Evolutionary conservation across 805 yeast genomes (phyloP).

Genomic region (Grigorovia humatica): DNA sequence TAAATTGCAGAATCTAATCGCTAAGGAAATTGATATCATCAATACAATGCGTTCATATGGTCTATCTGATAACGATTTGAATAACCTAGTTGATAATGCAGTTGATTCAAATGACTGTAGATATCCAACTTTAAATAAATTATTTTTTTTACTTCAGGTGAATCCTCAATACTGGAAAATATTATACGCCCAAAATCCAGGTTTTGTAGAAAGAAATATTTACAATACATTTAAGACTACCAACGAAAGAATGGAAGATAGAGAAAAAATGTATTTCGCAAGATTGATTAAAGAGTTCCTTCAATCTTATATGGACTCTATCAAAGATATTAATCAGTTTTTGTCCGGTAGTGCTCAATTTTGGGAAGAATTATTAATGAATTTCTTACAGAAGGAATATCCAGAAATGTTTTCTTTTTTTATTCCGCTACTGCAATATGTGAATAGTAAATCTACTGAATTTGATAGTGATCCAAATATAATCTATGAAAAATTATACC

Average conservation of each 20-base stretch:
- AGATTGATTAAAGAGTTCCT: slow-evolving; percentile 44
- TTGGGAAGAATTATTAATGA: slow-evolving; percentile 36
- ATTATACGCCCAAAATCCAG: slow-evolving; percentile 34
- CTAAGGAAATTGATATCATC: slow-evolving; percentile 67
- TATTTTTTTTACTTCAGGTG: slow-evolving; percentile 76
- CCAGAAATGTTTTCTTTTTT: slow-evolving; percentile 27
- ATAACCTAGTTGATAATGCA: background rate
- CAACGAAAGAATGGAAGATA: slow-evolving; percentile 25
- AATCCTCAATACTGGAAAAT: slow-evolving; percentile 63
- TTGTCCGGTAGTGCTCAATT: slow-evolving; percentile 23
- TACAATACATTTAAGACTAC: slow-evolving; percentile 24
- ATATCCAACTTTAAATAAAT: slow-evolving; percentile 45
- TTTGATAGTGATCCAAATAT: slow-evolving; percentile 73
- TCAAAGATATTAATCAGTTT: slow-evolving; percentile 16
- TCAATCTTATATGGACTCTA: slow-evolving; percentile 31
- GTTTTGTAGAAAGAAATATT: slow-evolving; percentile 19
- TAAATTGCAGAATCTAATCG: slow-evolving; percentile 60
- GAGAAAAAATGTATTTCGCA: slow-evolving; percentile 65
- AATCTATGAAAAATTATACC: slow-evolving; percentile 38
- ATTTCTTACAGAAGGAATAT: slow-evolving; percentile 32
- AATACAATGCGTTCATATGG: slow-evolving; percentile 70
- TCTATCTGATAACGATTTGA: slow-evolving; percentile 18
- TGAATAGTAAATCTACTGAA: slow-evolving; percentile 35
- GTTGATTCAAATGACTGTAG: slow-evolving; percentile 3
- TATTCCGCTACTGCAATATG: slow-evolving; percentile 29